A percentile compares a stretch with the other conserved stretches of the same genome.
phyloP scores from a whole-genome alignment of 768 basidiomycete genomes.

The Sarcomyxa edulis region DNA sequence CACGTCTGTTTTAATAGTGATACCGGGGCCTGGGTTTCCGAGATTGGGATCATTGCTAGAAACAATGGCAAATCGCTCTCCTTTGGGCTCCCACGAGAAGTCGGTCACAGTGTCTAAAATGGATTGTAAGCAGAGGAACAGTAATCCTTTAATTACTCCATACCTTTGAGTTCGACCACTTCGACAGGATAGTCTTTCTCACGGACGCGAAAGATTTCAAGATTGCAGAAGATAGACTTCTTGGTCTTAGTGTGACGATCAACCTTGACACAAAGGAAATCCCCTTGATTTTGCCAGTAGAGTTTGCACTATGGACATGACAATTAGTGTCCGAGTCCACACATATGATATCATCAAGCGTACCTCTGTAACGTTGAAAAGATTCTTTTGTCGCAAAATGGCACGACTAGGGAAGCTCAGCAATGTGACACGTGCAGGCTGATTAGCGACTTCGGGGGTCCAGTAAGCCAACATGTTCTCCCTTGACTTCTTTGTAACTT shows the following conservation, averaged over 20 bases:
- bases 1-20: conserved; percentile 94
- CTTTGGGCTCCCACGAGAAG: conserved; percentile 99
- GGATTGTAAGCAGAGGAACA: conserved; percentile 10
- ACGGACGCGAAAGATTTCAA: conserved; percentile 95
- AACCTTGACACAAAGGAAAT: conserved; percentile 98
- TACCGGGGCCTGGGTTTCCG: conserved; percentile 83
- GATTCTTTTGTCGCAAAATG: conserved; percentile 87
- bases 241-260: conserved; percentile 98
- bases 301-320: conserved; percentile 74
- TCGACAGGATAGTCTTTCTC: conserved; percentile 98
- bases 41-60: conserved; percentile 92
- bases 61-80: conserved; percentile 93
- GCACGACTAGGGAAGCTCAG: conserved; percentile 82
- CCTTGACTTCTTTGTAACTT: conserved; percentile 54
- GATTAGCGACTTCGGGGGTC: conserved; percentile 95
- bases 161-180: conserved; percentile 95
- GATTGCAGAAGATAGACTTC: conserved; percentile 96
- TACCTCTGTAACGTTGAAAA: conserved; percentile 97
- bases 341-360: conserved; percentile 18
- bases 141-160: conserved; percentile 4
- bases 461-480: conserved; percentile 97
- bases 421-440: conserved; percentile 95
- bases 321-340: conserved; percentile 6
- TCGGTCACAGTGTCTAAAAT: conserved; percentile 82
- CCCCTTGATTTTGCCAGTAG: conserved; percentile 97